Base-by-base conservation (phyloP, 306 rosid species). In the Adenanthera pavonina region DNA sequence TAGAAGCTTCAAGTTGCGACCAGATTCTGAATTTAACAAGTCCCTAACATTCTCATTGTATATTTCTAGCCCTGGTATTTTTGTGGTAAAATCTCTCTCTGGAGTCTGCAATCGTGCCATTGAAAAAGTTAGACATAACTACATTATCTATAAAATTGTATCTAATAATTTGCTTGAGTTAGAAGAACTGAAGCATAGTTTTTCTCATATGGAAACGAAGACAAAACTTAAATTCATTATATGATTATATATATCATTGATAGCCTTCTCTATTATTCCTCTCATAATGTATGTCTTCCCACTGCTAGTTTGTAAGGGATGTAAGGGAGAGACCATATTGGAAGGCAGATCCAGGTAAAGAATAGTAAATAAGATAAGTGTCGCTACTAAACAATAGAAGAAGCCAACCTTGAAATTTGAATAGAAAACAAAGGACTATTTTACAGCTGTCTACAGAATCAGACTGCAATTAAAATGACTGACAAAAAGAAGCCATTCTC, bases 51-150 rank as follows among this genome's bases (percentile, higher is more conserved):
- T 93, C 73, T 95, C 97, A 43, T 95, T 95, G 85, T 95, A 95
- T 85, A 95, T 95, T 88, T 95, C 99, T 30, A 95, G 93, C 79
- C 99, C 97, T 3, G 99, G 92, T 56, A 95, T 93, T 86, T 88
- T 91, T 56, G 93, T 85, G 3, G 84, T 87, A 76, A 95, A 95
- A 87, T 95, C 93, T 60, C 97, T 89, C 82, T 93, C 97, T 11
- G 97, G 97, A 20, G 91, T 88, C 99, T 95, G 92, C 68, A 85
- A 77, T 66, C 64, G 81, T 44, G 73, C 48, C 66, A 76, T 48
- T 41, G 51, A 83, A 66, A 61, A 13, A 13, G 78, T 84, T 70
- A 87, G 53, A 80, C 34, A 0, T 48, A 48, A 41, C 20, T 68
- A 5, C 66, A 44, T 70, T 60, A 62, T 66, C 35, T 69, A 38